Conservation (phyloP, 192 early-diverging fungal species). For the Linnemannia hyalina region DNA sequence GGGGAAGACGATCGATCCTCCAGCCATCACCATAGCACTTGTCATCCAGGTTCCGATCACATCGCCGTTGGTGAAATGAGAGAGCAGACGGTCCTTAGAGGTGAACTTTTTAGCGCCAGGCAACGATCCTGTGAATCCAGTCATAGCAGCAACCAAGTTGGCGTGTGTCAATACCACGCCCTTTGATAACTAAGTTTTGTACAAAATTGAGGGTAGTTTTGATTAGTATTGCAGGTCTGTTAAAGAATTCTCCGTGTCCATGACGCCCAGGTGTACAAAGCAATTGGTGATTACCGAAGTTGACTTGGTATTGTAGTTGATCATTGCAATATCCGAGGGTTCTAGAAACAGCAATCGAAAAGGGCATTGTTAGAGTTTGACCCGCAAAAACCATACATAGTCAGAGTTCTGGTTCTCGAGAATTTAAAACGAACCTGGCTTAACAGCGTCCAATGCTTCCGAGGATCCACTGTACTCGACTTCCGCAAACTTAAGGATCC, state of each 20-base stretch:
- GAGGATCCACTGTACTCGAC: conserved; percentile 31
- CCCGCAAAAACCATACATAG: background rate
- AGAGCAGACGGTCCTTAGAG: conserved; percentile 38
- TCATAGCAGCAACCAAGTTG: conserved; percentile 79
- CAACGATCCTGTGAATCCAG: conserved; percentile 31
- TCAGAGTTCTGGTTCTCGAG: too few species aligned
- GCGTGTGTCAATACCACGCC: conserved; percentile 89
- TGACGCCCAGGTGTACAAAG: background rate
- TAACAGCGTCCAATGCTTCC: conserved; percentile 19
- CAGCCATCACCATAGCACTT: conserved; percentile 36
- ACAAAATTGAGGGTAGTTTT: background rate
- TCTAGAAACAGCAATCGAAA: conserved; percentile 1
- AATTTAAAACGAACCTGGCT: conserved; percentile 22
- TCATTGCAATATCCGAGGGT: conserved; percentile 44
- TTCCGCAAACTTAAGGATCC: conserved; percentile 25
- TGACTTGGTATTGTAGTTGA: conserved; percentile 55
- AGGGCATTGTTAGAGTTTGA: background rate
- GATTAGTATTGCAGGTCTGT: background rate
- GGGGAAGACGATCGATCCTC: conserved; percentile 41
- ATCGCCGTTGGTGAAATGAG: conserved; percentile 51
- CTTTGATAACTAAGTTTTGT: conserved; percentile 65
- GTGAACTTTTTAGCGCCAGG: conserved; percentile 29
- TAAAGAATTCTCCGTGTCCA: background rate
- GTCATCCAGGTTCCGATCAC: conserved; percentile 39
- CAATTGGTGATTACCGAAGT: conserved; percentile 12